phyloP scores from a whole-genome alignment of 805 yeast genomes.

The Zygotorulaspora sp. region DNA sequence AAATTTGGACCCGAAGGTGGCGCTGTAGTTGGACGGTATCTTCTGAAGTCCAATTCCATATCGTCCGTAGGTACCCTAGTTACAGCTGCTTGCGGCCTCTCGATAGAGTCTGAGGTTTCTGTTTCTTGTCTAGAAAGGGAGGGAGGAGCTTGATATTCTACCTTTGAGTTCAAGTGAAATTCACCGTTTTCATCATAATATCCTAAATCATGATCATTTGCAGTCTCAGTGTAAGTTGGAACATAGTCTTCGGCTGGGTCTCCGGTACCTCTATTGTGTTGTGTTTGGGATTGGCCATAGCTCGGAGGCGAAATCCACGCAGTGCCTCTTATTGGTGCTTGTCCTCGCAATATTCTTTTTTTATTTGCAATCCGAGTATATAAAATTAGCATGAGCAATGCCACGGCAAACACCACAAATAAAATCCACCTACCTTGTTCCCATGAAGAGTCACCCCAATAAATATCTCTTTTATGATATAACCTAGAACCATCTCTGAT shows the following conservation, averaged over 20 bases:
- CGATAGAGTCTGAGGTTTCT: conserved; percentile 45
- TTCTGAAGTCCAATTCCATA: conserved; percentile 17
- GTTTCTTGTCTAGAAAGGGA: conserved; percentile 42
- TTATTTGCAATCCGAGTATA: conserved; percentile 37
- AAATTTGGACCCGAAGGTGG: conserved; percentile 4
- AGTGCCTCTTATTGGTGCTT: conserved; percentile 66
- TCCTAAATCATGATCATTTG: conserved; percentile 73
- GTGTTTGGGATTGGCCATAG: conserved; percentile 61
- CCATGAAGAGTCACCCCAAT: conserved; percentile 25
- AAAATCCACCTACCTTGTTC: conserved; percentile 36
- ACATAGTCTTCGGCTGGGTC: conserved; percentile 46
- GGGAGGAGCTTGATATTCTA: conserved; percentile 31
- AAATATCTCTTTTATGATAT: conserved; percentile 2
- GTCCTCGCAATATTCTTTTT: conserved; percentile 42
- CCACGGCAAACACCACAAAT: conserved; percentile 18
- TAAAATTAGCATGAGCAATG: conserved; percentile 8
- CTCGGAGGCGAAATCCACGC: conserved; percentile 87
- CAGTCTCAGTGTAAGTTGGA: conserved; percentile 62
- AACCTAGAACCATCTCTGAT: background rate
- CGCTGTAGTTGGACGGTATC: conserved; percentile 13
- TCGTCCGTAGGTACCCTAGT: conserved; percentile 13
- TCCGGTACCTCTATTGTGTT: conserved; percentile 36
- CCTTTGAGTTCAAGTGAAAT: conserved; percentile 39
- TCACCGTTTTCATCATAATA: conserved; percentile 63
- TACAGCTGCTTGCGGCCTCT: conserved; percentile 20